Conservation (phyloP, 192 early-diverging fungal species). For the Mortierella alpina region DNA sequence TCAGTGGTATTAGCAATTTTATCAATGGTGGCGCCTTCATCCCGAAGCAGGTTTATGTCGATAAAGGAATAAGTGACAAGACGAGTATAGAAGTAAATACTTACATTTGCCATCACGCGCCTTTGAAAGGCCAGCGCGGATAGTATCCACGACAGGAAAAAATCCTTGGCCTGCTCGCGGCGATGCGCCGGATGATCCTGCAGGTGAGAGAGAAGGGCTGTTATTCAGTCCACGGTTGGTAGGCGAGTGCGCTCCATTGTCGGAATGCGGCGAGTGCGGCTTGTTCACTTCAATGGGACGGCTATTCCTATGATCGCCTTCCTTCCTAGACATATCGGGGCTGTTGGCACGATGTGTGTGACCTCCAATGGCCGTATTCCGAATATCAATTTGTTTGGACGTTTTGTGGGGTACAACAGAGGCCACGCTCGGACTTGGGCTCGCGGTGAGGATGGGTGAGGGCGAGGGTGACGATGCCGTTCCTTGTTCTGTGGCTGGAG, state of each 20-base stretch:
- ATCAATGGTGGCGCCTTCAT: too few relatives aligned
- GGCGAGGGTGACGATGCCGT: conserved; percentile 16
- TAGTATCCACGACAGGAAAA: conserved; percentile 40
- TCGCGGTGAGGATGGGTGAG: conserved; percentile 8
- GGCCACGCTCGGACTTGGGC: neutral
- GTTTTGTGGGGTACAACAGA: neutral
- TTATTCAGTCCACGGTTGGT: conserved; percentile 12
- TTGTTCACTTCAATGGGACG: conserved; percentile 28
- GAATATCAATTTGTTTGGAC: conserved; percentile 20
- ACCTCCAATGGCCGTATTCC: neutral
- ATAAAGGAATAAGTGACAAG: neutral
- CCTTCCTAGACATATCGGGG: conserved; percentile 22
- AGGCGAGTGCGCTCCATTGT: conserved; percentile 5
- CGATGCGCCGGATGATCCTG: conserved; percentile 9
- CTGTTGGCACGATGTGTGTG: conserved; percentile 11
- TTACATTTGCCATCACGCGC: conserved; percentile 8
- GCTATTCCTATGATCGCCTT: conserved; percentile 18
- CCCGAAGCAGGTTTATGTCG: too few relatives aligned
- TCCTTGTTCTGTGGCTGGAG: conserved; percentile 10
- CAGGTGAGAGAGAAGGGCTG: neutral
- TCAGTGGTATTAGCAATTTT: too few relatives aligned
- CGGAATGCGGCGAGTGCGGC: neutral
- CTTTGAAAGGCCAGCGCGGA: conserved; percentile 20
- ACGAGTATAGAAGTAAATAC: neutral
- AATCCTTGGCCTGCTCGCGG: conserved; percentile 23